These are phyloP conservation scores for Beta macrorhiza DNA, from an alignment of 179 eudicot genomes.

Conservation along the genomic window DNA sequence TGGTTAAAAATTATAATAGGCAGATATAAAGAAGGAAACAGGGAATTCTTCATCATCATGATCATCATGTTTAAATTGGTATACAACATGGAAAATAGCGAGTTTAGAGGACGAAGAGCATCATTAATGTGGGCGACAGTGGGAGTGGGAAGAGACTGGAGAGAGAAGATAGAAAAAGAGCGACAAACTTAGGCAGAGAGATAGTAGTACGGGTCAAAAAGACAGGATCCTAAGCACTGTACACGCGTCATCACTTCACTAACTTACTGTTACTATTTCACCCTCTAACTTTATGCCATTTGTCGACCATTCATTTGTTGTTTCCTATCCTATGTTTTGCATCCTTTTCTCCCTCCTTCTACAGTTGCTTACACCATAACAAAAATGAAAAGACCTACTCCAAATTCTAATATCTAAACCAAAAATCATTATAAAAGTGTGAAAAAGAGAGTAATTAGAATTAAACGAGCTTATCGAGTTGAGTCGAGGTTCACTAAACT, in stretches of 20 bases:
- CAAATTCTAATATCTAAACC: too few species aligned
- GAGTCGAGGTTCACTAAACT: too few species aligned
- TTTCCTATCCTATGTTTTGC: conserved; percentile 14
- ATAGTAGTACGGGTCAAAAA: conserved; percentile 17
- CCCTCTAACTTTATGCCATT: conserved; percentile 19
- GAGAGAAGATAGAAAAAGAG: not conserved
- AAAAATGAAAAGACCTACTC: not conserved
- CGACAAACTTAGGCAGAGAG: not conserved
- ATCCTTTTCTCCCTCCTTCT: conserved; percentile 10
- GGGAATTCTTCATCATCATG: not conserved
- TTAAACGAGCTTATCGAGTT: too few species aligned
- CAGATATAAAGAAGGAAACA: not conserved
- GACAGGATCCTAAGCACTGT: conserved; percentile 46
- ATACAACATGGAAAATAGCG: conserved; percentile 17
- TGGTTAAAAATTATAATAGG: not conserved
- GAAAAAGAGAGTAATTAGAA: too few species aligned
- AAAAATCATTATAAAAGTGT: too few species aligned
- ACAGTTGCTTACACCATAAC: not conserved
- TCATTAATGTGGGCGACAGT: conserved; percentile 28
- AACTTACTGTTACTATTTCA: conserved; percentile 19
- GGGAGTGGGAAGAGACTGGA: conserved; percentile 24
- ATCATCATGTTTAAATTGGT: conserved; percentile 8
- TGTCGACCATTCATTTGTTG: conserved; percentile 31
- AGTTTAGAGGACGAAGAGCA: conserved; percentile 21
- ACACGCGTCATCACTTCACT: conserved; percentile 38